These are phyloP conservation scores for Begonia masoniana DNA, from an alignment of 306 rosid genomes.

Conservation along the genomic window DNA sequence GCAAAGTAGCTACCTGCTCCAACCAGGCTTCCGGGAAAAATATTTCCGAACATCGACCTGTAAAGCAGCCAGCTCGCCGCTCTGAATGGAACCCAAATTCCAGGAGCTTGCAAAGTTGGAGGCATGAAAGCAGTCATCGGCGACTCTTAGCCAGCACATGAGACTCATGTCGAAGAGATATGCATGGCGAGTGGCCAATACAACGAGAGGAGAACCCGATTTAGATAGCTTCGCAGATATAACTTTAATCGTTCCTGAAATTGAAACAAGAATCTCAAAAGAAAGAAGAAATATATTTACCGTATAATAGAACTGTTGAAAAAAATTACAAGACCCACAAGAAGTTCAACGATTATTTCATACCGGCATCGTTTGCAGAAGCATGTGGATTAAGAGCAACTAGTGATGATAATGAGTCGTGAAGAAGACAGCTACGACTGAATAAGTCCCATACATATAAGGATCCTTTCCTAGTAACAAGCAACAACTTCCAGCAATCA, in stretches of 20 bases:
- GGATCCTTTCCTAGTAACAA: constrained; percentile 84
- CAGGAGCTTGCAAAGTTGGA: constrained; percentile 95
- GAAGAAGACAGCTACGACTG: constrained; percentile 57
- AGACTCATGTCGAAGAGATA: constrained; percentile 66
- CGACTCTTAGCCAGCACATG: constrained; percentile 96
- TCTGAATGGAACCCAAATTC: constrained; percentile 82
- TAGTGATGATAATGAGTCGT: constrained; percentile 67
- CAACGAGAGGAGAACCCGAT: constrained; percentile 16
- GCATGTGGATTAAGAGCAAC: constrained; percentile 42
- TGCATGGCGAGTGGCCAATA: constrained; percentile 18
- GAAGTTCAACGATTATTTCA: constrained; percentile 1
- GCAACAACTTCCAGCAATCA: constrained; percentile 70
- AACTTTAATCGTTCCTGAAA: constrained; percentile 16
- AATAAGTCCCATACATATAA: constrained; percentile 79
- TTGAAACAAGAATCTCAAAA: not conserved
- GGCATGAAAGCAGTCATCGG: constrained; percentile 96
- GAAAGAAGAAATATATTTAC: not conserved
- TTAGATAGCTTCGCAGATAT: constrained; percentile 16
- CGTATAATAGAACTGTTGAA: not conserved
- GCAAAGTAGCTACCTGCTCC: constrained; percentile 54
- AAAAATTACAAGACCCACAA: not conserved
- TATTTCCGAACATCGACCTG: constrained; percentile 96
- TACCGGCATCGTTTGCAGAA: constrained; percentile 61
- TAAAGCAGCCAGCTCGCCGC: constrained; percentile 88
- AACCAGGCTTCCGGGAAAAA: constrained; percentile 94